A percentile compares a stretch with the other conserved stretches of the same genome.
phyloP scores from a whole-genome alignment of 805 yeast genomes.

The Phaffomyces thermotolerans region DNA sequence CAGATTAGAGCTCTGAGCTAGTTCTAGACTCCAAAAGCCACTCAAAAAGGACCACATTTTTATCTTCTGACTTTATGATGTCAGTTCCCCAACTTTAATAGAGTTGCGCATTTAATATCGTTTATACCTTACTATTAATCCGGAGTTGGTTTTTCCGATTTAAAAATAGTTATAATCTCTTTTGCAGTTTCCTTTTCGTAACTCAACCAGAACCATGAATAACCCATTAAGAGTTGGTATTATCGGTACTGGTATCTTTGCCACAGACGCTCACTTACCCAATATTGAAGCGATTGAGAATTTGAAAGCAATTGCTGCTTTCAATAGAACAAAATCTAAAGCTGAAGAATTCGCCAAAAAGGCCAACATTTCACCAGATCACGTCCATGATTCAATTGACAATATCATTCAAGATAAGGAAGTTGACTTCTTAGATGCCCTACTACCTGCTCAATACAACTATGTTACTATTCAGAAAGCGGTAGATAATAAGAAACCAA shows the following conservation, averaged over 20 bases:
- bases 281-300: slow-evolving; percentile 44
- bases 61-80: too few species aligned
- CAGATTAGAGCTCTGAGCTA: too few species aligned
- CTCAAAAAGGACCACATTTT: too few species aligned
- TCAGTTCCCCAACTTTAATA: too few species aligned
- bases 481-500: slow-evolving; percentile 66
- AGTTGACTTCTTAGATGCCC: slow-evolving; percentile 74
- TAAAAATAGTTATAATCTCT: too few species aligned
- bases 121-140: too few species aligned
- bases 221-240: slow-evolving; percentile 23
- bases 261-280: slow-evolving; percentile 78
- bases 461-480: slow-evolving; percentile 63
- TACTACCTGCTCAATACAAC: slow-evolving; percentile 84
- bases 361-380: slow-evolving; percentile 43
- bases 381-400: slow-evolving; percentile 24
- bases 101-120: too few species aligned
- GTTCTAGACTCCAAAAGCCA: too few species aligned
- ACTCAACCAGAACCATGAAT: too few species aligned
- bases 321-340: slow-evolving; percentile 76
- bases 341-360: slow-evolving; percentile 70
- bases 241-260: slow-evolving; percentile 85
- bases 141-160: too few species aligned
- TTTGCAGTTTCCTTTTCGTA: too few species aligned
- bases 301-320: slow-evolving; percentile 60
- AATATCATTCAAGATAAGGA: slow-evolving; percentile 53